These are phyloP conservation scores for Mycena olivaceomarginata DNA, from an alignment of 768 basidiomycete genomes.

Conservation along the genomic window DNA sequence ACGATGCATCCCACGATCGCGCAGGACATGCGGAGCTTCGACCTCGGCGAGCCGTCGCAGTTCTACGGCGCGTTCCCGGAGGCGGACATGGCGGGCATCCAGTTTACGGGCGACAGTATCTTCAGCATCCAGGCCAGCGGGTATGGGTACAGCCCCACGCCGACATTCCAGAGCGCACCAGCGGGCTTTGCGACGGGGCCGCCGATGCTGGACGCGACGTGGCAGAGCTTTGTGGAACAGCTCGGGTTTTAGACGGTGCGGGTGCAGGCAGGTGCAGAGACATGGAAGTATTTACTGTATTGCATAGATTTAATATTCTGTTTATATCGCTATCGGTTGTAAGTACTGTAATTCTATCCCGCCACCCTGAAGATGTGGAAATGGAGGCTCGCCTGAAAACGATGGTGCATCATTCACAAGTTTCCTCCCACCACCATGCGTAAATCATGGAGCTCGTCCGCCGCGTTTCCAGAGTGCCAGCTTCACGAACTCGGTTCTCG, in stretches of 20 bases:
- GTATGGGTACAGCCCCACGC: constrained; percentile 24
- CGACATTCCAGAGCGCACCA: background rate
- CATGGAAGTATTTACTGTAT: constrained; percentile 1
- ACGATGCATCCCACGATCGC: constrained; percentile 72
- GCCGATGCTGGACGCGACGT: constrained; percentile 74
- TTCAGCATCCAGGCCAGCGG: constrained; percentile 37
- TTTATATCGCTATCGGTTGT: background rate
- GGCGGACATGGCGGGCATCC: constrained; percentile 55
- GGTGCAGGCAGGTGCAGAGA: background rate
- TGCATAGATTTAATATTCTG: constrained; percentile 16
- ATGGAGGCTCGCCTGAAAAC: too few relatives aligned
- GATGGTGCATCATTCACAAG: too few relatives aligned
- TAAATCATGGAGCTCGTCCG: too few relatives aligned
- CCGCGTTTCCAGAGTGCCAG: too few relatives aligned
- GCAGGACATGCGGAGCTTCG: constrained; percentile 68
- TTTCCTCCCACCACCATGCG: too few relatives aligned
- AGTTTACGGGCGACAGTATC: constrained; percentile 42
- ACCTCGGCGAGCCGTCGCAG: constrained; percentile 51
- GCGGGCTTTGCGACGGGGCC: constrained; percentile 43
- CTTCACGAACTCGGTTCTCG: too few relatives aligned
- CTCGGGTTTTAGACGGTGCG: constrained; percentile 65
- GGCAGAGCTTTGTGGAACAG: constrained; percentile 83
- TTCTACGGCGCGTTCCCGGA: constrained; percentile 48
- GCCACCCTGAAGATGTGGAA: too few relatives aligned
- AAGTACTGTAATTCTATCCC: constrained; percentile 2